Evolutionary conservation across 2,329 filamentous ascomycete species (phyloP).

Genomic region (Coniella lustricola): DNA sequence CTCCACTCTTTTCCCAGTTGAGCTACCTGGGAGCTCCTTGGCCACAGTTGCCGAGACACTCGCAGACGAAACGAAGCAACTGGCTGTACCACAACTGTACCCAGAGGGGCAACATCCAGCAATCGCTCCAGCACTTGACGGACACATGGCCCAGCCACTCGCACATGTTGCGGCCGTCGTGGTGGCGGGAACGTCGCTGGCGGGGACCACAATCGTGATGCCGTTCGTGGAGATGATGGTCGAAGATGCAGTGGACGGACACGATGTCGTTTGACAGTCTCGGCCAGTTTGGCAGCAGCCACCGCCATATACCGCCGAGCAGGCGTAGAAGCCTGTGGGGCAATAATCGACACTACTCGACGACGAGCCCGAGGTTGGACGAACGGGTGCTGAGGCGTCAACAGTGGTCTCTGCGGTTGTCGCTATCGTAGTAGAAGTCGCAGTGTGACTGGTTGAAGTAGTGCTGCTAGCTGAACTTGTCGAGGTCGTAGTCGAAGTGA

Average conservation of each 20-base stretch:
- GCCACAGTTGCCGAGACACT: slow-evolving; percentile 50
- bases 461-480: slow-evolving; percentile 23
- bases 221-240: slow-evolving; percentile 58
- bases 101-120: slow-evolving; percentile 81
- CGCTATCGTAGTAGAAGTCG: slow-evolving; percentile 18
- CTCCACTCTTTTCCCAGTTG: neutral
- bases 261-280: slow-evolving; percentile 75
- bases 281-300: slow-evolving; percentile 82
- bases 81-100: slow-evolving; percentile 64
- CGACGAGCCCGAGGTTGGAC: slow-evolving; percentile 35
- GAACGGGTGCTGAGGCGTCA: slow-evolving; percentile 32
- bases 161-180: slow-evolving; percentile 53
- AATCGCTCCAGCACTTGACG: slow-evolving; percentile 47
- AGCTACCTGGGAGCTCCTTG: slow-evolving; percentile 38
- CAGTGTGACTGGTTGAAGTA: slow-evolving; percentile 1
- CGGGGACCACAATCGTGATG: slow-evolving; percentile 63
- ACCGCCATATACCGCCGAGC: slow-evolving; percentile 74
- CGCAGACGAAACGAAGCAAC: slow-evolving; percentile 54
- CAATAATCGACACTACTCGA: slow-evolving; percentile 48
- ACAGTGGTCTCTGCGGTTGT: slow-evolving; percentile 32
- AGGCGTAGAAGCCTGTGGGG: slow-evolving; percentile 88
- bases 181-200: slow-evolving; percentile 36
- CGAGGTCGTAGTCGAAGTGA: slow-evolving; percentile 28
- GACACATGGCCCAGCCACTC: slow-evolving; percentile 69
- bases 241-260: slow-evolving; percentile 53